phyloP scores from a whole-genome alignment of 73 alveolate genomes.

The Paramecium tetraurelia region DNA sequence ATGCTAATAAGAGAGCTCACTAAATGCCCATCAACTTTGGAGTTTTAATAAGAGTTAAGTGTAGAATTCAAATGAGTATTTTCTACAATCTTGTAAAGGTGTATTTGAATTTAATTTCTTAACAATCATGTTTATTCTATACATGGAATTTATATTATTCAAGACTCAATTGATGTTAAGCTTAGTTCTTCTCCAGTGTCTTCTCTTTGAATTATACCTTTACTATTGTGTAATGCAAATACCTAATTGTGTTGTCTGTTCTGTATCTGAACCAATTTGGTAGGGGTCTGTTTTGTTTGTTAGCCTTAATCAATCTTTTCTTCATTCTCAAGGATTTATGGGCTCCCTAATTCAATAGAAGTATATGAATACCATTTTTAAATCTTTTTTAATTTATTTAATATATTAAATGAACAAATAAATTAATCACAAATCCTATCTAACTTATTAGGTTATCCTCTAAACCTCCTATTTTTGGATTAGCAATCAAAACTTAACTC shows the following conservation, averaged over 20 bases:
- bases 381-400: slow-evolving; percentile 19
- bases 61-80: slow-evolving; percentile 3
- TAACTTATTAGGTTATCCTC: neutral
- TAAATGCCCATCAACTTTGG: slow-evolving; percentile 59
- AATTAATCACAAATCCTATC: neutral
- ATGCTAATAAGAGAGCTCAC: slow-evolving; percentile 97
- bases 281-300: slow-evolving; percentile 93
- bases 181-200: slow-evolving; percentile 98
- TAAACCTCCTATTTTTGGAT: neutral
- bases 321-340: slow-evolving; percentile 78
- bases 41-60: neutral
- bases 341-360: slow-evolving; percentile 67
- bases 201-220: slow-evolving; percentile 92
- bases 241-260: slow-evolving; percentile 88
- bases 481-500: neutral
- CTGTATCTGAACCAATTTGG: slow-evolving; percentile 96
- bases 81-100: neutral
- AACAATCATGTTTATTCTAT: neutral
- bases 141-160: neutral
- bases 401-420: neutral
- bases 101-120: neutral
- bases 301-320: slow-evolving; percentile 87
- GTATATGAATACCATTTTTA: neutral
- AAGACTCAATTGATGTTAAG: slow-evolving; percentile 68
- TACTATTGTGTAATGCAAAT: neutral